These are phyloP conservation scores for Corylus avellana DNA, from an alignment of 306 rosid genomes.

Conservation along the genomic window DNA sequence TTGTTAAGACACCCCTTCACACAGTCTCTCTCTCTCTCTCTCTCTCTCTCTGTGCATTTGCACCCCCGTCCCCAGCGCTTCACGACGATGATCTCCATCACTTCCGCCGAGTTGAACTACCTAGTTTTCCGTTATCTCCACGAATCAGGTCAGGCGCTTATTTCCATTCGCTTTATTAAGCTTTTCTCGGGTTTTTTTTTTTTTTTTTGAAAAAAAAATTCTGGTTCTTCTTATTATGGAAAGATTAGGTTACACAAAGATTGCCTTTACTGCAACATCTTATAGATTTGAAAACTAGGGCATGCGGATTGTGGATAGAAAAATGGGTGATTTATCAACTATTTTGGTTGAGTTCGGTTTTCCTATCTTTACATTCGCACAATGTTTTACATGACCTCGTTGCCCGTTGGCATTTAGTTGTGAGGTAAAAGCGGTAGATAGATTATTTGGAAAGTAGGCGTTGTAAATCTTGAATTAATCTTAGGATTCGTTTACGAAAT, in stretches of 20 bases:
- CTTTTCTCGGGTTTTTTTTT: background rate
- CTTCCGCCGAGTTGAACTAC: conserved; percentile 60
- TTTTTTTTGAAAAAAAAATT: background rate
- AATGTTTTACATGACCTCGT: background rate
- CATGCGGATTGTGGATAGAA: background rate
- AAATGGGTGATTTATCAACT: background rate
- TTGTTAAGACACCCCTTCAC: background rate
- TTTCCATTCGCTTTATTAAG: background rate
- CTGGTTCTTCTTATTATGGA: background rate
- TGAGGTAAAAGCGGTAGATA: background rate
- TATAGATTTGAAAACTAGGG: background rate
- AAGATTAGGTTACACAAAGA: background rate
- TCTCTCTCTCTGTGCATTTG: background rate
- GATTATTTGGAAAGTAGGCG: background rate
- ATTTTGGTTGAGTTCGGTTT: background rate
- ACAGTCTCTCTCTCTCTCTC: background rate
- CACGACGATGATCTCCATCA: conserved; percentile 46
- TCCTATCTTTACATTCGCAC: background rate
- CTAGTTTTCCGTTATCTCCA: conserved; percentile 63
- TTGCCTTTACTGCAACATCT: background rate
- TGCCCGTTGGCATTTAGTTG: background rate
- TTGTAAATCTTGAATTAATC: background rate
- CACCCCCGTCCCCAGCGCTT: conserved; percentile 11
- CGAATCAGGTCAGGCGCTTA: conserved; percentile 44
- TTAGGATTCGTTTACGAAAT: too few species aligned